These are phyloP conservation scores for Porphyra umbilicalis DNA, from an alignment of 31 red algal species.

Conservation along the genomic window DNA sequence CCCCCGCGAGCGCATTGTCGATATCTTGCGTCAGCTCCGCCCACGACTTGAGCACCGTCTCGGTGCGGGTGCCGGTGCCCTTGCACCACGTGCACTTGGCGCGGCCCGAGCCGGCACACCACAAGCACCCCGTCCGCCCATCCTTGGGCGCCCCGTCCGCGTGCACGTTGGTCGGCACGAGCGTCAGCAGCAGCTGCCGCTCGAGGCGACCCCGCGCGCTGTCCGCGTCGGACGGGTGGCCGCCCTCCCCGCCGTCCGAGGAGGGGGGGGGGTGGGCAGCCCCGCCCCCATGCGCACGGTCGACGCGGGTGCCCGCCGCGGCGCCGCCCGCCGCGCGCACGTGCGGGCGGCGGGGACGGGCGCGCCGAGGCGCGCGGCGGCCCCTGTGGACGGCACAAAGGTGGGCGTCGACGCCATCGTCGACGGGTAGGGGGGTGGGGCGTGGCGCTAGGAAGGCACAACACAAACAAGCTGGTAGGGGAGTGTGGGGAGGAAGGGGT, in stretches of 20 bases:
- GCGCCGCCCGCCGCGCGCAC: neutral
- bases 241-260: neutral
- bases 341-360: neutral
- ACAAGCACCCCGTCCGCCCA: conserved; percentile 46
- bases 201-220: neutral
- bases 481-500: too few species aligned
- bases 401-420: neutral
- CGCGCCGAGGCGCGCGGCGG: neutral
- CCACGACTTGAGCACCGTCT: conserved; percentile 35
- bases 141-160: conserved; percentile 3
- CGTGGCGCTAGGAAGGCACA: neutral
- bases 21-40: conserved; percentile 40
- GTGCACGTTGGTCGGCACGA: neutral
- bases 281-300: neutral
- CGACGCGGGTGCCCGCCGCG: neutral
- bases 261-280: neutral
- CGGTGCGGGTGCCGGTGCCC: conserved; percentile 32
- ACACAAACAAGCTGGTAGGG: too few species aligned
- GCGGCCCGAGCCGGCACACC: conserved; percentile 46
- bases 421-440: neutral
- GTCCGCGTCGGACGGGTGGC: too few species aligned
- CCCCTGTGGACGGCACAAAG: neutral
- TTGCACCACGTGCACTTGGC: conserved; percentile 60
- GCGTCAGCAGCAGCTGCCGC: neutral
- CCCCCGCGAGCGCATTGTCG: conserved; percentile 11